Conservation (phyloP, 805 yeast genomes). For the Zygosaccharomyces bisporus region DNA sequence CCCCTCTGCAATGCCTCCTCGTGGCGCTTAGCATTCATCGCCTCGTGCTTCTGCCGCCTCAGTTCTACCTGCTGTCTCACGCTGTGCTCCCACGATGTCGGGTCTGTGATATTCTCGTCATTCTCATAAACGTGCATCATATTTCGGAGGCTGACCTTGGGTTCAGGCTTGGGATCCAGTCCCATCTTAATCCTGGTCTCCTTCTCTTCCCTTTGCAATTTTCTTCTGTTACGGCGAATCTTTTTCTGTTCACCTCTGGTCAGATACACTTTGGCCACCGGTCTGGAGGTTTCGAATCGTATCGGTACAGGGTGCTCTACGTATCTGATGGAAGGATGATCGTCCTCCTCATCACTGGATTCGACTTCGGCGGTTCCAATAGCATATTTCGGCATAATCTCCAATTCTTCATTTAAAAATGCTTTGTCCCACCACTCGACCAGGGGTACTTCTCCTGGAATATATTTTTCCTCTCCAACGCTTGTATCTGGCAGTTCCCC, state of each 20-base stretch:
- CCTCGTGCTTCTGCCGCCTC: slow-evolving; percentile 55
- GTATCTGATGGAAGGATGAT: slow-evolving; percentile 57
- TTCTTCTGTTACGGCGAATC: slow-evolving; percentile 65
- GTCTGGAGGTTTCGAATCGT: slow-evolving; percentile 45
- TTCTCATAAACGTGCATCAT: slow-evolving; percentile 78
- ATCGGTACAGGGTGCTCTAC: slow-evolving; percentile 80
- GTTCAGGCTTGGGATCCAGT: slow-evolving; percentile 80
- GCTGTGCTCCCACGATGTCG: slow-evolving; percentile 74
- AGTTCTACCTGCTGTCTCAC: slow-evolving; percentile 67
- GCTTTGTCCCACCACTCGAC: slow-evolving; percentile 90
- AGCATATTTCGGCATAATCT: slow-evolving; percentile 38
- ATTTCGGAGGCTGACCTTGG: slow-evolving; percentile 80
- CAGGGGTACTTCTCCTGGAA: slow-evolving; percentile 50
- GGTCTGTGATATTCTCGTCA: slow-evolving; percentile 80
- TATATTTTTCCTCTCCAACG: slow-evolving; percentile 55
- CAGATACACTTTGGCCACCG: slow-evolving; percentile 49
- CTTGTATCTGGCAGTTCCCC: slow-evolving; percentile 46
- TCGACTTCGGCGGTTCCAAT: slow-evolving; percentile 32
- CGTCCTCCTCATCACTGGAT: slow-evolving; percentile 36
- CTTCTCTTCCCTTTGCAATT: slow-evolving; percentile 56
- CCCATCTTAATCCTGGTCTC: slow-evolving; percentile 81
- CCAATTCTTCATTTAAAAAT: slow-evolving; percentile 40
- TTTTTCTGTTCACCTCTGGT: slow-evolving; percentile 77
- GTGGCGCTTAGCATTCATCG: slow-evolving; percentile 56
- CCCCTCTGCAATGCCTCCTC: slow-evolving; percentile 24